These are phyloP conservation scores for Fusarium paranaense DNA, from an alignment of 2,329 filamentous ascomycete species.

Conservation along the genomic window DNA sequence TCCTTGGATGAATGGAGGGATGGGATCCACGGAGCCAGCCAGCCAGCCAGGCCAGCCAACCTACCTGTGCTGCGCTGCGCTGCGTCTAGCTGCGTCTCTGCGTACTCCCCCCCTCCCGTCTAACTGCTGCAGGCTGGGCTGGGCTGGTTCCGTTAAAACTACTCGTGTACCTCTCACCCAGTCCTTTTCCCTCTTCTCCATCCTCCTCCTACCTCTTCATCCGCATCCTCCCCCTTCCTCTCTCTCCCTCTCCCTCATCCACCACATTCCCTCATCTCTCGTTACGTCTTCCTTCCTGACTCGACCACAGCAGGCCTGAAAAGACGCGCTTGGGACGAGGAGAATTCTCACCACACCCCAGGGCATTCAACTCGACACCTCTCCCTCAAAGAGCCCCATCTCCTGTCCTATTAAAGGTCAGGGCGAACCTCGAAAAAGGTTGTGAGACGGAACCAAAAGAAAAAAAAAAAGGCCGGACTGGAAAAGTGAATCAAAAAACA, in stretches of 20 bases:
- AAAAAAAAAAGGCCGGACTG: conserved; percentile 38
- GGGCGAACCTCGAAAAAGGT: conserved; percentile 37
- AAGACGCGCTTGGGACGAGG: conserved; percentile 50
- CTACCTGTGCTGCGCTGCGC: not conserved
- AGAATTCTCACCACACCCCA: conserved; percentile 44
- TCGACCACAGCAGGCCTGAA: conserved; percentile 52
- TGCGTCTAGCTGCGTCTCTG: conserved; percentile 9
- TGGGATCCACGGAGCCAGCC: not conserved
- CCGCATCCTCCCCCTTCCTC: conserved; percentile 56
- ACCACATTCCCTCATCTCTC: conserved; percentile 65
- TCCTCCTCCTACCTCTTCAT: conserved; percentile 65
- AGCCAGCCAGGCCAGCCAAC: not conserved
- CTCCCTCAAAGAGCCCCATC: conserved; percentile 31
- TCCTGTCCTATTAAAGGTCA: conserved; percentile 45
- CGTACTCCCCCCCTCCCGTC: conserved; percentile 8
- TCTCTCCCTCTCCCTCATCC: conserved; percentile 52
- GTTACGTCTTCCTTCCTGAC: conserved; percentile 61
- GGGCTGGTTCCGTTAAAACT: conserved; percentile 51
- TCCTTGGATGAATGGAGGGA: not conserved
- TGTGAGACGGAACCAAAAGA: conserved; percentile 41
- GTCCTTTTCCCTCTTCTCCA: conserved; percentile 66
- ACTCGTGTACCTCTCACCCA: conserved; percentile 59
- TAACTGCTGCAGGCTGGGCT: conserved; percentile 16
- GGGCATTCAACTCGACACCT: conserved; percentile 37
- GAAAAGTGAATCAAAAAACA: conserved; percentile 49